Percentiles rank a stretch among this genome's conserved stretches.
phyloP scores from a whole-genome alignment of 164 flowering plant genomes.

The Vitis rotundifolia region DNA sequence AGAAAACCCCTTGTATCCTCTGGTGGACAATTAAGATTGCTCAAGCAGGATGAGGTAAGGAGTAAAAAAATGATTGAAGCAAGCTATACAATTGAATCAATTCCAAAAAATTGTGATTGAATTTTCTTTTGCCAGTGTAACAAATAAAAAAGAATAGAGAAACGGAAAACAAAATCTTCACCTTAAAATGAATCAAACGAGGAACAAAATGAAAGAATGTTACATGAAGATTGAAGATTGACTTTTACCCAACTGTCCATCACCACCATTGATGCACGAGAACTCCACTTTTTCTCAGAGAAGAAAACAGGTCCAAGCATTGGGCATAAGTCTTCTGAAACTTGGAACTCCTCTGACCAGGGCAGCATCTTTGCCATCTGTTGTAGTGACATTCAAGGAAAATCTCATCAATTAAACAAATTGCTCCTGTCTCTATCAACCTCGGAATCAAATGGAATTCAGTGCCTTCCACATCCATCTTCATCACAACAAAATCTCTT shows the following conservation, averaged over 20 bases:
- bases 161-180: no score
- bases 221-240: no score
- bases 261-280: conserved; percentile 99
- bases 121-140: no score
- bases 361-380: conserved; percentile 96
- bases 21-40: no score
- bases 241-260: not conserved
- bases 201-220: no score
- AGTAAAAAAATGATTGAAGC: no score
- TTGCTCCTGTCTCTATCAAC: conserved; percentile 85
- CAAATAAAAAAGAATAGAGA: no score
- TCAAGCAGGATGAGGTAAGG: no score
- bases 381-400: conserved; percentile 97
- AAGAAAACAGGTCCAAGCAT: conserved; percentile 80
- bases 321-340: conserved; percentile 81
- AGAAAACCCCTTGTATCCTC: no score
- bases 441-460: conserved; percentile 92
- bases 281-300: conserved; percentile 83
- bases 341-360: conserved; percentile 79
- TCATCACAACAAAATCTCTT: conserved; percentile 94
- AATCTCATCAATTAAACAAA: conserved; percentile 92
- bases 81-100: no score
- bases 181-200: no score
- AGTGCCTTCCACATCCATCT: conserved; percentile 99
- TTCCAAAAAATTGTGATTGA: no score